Base-by-base conservation (phyloP, 495 filamentous ascomycete species). In the Trichodelitschia bisporula region DNA sequence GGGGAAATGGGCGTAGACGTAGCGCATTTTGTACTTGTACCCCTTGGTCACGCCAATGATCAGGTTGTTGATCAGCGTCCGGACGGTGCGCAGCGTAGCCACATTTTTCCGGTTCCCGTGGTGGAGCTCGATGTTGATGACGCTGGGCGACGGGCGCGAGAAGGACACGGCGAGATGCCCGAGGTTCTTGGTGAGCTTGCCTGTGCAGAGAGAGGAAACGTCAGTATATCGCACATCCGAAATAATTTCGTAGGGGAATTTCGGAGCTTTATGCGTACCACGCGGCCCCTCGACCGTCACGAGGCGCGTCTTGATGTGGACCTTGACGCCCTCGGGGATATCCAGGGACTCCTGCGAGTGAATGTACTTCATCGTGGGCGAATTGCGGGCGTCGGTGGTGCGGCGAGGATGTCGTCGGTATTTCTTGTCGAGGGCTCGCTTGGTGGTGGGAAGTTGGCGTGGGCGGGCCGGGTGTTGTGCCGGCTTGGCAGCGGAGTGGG, bases 1-100 rank as follows among this genome's bases (percentile, higher is more conserved):
- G 54, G 86, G 86, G 54, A 97, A 97, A 70, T 97, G 86, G 46
- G 86, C 86, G 56, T 97, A 97, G 60, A 97, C 86, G 60, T 97
- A 97, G 42, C 86, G 77, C 86, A 97, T 95, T 76, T 95, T 97
- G 76, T 97, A 97, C 64, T 84, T 84, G 77, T 76, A 97, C 38
- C 86, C 86, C 62, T 76, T 83, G 50, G 89, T 97, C 37, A 97
- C 86, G 56, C 86, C 86, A 51, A 79, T 73, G 59, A 95, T 77
- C 56, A 97, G 46, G 72, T 97, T 97, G 68, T 86, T 76, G 65
- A 97, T 91, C 56, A 95, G 47, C 34, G 82, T 80, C 45, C 76
- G 76, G 69, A 97, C 86, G 46, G 86, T 97, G 46, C 86, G 84
- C 50, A 97, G 78, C 37, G 86, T 77, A 54, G 86, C 86, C 48